Base-by-base conservation (phyloP, 2,329 filamentous ascomycete species). In the Exophiala dermatitidis region DNA sequence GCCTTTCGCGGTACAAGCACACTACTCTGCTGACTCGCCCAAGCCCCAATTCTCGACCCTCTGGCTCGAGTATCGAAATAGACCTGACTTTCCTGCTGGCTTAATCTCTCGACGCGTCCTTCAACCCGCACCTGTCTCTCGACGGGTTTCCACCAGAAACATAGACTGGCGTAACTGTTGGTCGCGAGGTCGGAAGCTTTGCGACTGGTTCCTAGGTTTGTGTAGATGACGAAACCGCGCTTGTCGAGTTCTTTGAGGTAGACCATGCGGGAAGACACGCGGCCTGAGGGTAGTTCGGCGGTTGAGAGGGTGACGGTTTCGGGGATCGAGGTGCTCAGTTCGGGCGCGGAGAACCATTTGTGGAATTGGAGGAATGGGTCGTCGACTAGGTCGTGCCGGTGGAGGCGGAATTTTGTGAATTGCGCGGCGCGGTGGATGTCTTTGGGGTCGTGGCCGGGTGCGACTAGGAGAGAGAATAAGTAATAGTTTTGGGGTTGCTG, bases 231-330 rank as follows among this genome's bases (percentile, higher is more conserved):
- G 71, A 94, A 98, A 10, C 90, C 90, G 3, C 70, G 64, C 50
- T 76, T 71, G 69, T 97, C 90, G 28, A 97, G 82, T 75, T 97
- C 93, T 72, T 98, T 98, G 61, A 98, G 79, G 72, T 97, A 98
- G 36, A 98, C 89, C 62, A 89, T 79, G 54, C 93, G 88, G 2
- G 88, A 84, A 44, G 83, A 89, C 19, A 97, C 86, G 44, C 86
- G 84, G 56, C 93, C 93, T 0, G 83, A 86, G 1, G 91, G 91
- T 3, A 97, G 78, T 28, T 78, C 75, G 0, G 90, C 90, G 0
- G 93, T 98, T 2, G 90, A 86, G 1, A 98, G 77, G 1, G 85
- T 90, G 65, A 89, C 90, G 1, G 93, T 88, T 71, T 98, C 93
- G 1, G 91, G 90, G 62, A 94, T 86, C 43, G 82, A 74, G 44